These are phyloP conservation scores for Huntiella decipiens DNA, from an alignment of 2,329 filamentous ascomycete genomes.

Conservation along the genomic window DNA sequence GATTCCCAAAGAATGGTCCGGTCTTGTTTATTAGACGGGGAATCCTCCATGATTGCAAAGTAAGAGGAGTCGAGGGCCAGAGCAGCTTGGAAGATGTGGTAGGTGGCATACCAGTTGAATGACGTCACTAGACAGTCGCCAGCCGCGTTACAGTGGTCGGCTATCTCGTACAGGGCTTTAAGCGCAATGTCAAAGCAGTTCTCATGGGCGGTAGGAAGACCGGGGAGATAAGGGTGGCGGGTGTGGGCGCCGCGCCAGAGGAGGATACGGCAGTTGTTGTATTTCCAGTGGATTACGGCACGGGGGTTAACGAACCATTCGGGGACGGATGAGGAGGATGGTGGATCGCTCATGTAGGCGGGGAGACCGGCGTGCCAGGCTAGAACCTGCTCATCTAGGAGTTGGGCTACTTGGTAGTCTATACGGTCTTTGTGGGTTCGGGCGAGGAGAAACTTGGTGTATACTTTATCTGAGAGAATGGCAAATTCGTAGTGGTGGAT, in stretches of 20 bases:
- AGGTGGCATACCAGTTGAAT: constrained; percentile 24
- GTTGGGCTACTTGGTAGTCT: constrained; percentile 20
- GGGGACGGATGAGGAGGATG: constrained; percentile 15
- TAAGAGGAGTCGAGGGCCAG: constrained; percentile 19
- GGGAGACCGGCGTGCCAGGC: constrained; percentile 19
- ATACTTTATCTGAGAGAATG: constrained; percentile 22
- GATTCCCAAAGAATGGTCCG: background rate
- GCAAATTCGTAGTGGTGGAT: constrained; percentile 24
- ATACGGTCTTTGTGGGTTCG: constrained; percentile 18
- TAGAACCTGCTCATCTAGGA: constrained; percentile 20
- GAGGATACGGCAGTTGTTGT: constrained; percentile 25
- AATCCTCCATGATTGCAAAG: constrained; percentile 4
- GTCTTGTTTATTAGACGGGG: background rate
- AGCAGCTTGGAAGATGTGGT: constrained; percentile 26
- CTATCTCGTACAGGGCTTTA: constrained; percentile 20
- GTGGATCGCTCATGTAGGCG: constrained; percentile 16
- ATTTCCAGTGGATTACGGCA: constrained; percentile 23
- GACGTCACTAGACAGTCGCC: constrained; percentile 17
- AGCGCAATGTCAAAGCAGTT: constrained; percentile 22
- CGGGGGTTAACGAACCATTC: constrained; percentile 20
- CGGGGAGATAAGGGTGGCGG: constrained; percentile 17
- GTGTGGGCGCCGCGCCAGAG: constrained; percentile 21
- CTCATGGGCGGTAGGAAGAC: constrained; percentile 15
- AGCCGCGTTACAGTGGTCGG: constrained; percentile 18
- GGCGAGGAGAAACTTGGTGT: constrained; percentile 22